A percentile compares a stretch with the other conserved stretches of the same genome.
phyloP scores from a whole-genome alignment of 768 basidiomycete genomes.

The Ramaria sp. region DNA sequence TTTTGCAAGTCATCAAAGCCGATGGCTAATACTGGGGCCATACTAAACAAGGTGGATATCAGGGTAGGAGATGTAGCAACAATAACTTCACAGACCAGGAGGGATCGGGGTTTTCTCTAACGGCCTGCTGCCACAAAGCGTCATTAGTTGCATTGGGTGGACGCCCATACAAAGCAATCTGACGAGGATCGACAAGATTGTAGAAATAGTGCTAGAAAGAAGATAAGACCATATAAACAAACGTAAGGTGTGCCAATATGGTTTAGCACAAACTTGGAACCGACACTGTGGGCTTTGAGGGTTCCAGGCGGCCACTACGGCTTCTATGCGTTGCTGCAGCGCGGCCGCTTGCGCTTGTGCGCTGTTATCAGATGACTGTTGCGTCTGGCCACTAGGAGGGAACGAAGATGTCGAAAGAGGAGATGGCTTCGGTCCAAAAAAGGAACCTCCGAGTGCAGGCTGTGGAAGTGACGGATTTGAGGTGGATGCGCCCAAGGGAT shows the following conservation, averaged over 20 bases:
- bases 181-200: conserved; percentile 64
- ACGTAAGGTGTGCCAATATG: not conserved
- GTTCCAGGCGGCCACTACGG: conserved; percentile 61
- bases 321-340: conserved; percentile 49
- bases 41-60: conserved; percentile 26
- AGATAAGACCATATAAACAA: not conserved
- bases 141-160: conserved; percentile 67
- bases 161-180: conserved; percentile 55
- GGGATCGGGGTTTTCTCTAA: conserved; percentile 73
- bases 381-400: not conserved
- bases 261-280: conserved; percentile 52
- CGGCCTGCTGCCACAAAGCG: conserved; percentile 65
- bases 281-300: conserved; percentile 55
- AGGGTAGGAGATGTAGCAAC: not conserved
- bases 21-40: conserved; percentile 69
- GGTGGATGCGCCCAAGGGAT: conserved; percentile 26
- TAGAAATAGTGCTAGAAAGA: conserved; percentile 63
- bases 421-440: conserved; percentile 28
- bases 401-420: conserved; percentile 18
- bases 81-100: conserved; percentile 40
- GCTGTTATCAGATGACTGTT: conserved; percentile 40
- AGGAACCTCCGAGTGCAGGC: conserved; percentile 17
- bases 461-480: conserved; percentile 20
- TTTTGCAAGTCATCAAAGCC: conserved; percentile 76
- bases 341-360: conserved; percentile 46